A percentile compares a stretch with the other conserved stretches of the same genome.
phyloP scores from a whole-genome alignment of 805 yeast species.

The Candida piceae region DNA sequence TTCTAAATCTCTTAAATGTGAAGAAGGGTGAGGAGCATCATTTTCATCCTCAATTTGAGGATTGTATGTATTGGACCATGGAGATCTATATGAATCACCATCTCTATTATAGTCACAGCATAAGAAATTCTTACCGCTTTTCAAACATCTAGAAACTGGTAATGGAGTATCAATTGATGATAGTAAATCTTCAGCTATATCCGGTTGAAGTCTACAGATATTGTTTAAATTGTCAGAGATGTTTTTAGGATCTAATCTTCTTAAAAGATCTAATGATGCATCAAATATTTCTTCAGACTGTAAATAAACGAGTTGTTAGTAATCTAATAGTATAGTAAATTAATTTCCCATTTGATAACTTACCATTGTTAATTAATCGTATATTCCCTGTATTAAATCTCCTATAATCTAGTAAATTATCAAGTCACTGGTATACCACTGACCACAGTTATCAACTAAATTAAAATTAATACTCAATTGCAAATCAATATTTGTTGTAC shows the following conservation, averaged over 20 bases:
- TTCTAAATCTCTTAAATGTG: constrained; percentile 66
- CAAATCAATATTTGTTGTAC: no score
- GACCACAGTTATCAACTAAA: no score
- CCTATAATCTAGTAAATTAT: no score
- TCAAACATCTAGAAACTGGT: constrained; percentile 42
- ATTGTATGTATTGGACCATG: constrained; percentile 77
- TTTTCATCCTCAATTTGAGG: constrained; percentile 44
- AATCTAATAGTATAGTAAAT: no score
- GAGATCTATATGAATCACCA: constrained; percentile 87
- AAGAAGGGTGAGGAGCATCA: constrained; percentile 75
- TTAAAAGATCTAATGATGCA: constrained; percentile 71
- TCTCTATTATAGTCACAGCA: constrained; percentile 95
- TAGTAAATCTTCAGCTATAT: constrained; percentile 79
- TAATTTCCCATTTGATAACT: neutral
- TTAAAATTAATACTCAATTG: no score
- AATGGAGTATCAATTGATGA: constrained; percentile 87
- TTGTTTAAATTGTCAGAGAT: constrained; percentile 40
- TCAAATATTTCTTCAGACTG: constrained; percentile 51
- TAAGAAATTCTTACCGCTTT: constrained; percentile 61
- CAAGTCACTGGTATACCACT: no score
- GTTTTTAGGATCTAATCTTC: constrained; percentile 68
- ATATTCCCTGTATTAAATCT: no score
- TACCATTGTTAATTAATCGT: no score
- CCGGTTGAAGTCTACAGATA: constrained; percentile 53
- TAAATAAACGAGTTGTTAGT: constrained; percentile 3